phyloP scores from a whole-genome alignment of 106 monocot species.

The Platanthera guangdongensis region DNA sequence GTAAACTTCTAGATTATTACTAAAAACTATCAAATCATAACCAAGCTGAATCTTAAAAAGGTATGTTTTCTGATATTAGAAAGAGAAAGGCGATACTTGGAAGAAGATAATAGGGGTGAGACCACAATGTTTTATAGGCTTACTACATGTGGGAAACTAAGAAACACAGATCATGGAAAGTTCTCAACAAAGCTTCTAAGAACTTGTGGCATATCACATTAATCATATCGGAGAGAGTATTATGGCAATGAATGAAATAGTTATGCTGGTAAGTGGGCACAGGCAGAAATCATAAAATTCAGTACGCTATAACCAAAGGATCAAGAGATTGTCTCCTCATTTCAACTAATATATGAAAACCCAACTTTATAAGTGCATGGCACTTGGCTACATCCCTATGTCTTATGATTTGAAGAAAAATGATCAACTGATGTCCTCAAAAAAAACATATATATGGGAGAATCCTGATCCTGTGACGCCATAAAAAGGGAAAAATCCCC shows the following conservation, averaged over 20 bases:
- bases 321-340: neutral
- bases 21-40: too few species aligned
- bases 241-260: neutral
- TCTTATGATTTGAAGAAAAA: neutral
- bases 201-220: neutral
- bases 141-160: neutral
- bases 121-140: too few species aligned
- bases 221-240: neutral
- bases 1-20: too few species aligned
- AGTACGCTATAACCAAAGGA: neutral
- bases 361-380: too few species aligned
- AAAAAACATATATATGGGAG: neutral
- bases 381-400: neutral
- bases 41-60: too few species aligned
- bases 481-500: neutral
- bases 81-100: too few species aligned
- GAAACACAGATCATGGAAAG: neutral
- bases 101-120: too few species aligned
- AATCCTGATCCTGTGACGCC: too few species aligned
- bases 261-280: neutral
- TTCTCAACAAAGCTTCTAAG: neutral
- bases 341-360: neutral
- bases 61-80: too few species aligned
- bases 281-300: neutral
- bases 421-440: neutral